These are phyloP conservation scores for Prunus padus DNA, from an alignment of 306 rosid genomes.

Conservation along the genomic window DNA sequence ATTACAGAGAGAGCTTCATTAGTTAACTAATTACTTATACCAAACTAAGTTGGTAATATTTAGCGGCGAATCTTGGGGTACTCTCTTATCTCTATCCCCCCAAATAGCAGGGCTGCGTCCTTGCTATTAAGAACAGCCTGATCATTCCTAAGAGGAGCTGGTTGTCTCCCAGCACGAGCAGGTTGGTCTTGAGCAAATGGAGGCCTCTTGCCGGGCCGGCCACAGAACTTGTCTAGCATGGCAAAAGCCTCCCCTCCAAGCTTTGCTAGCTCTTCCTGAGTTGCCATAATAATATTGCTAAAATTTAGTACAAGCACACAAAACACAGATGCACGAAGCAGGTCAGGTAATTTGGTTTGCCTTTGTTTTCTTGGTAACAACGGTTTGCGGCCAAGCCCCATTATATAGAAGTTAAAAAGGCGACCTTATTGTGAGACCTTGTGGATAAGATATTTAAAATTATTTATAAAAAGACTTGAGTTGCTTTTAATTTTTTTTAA, in stretches of 20 bases:
- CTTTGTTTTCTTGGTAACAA: neutral
- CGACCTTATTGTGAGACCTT: too few relatives aligned
- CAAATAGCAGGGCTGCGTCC: neutral
- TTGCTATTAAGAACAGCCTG: neutral
- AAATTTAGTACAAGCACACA: too few relatives aligned
- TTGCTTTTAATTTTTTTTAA: too few relatives aligned
- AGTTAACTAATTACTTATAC: neutral
- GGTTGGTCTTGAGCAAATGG: neutral
- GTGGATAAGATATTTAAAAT: too few relatives aligned
- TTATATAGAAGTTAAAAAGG: too few relatives aligned
- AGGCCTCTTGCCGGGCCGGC: neutral
- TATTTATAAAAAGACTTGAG: too few relatives aligned
- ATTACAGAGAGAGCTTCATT: too few relatives aligned
- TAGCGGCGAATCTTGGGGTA: neutral
- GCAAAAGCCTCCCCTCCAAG: constrained; percentile 31
- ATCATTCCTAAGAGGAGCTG: neutral
- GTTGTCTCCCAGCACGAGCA: neutral
- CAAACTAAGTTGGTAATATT: neutral
- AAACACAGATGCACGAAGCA: too few relatives aligned
- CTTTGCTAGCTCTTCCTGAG: constrained; percentile 17
- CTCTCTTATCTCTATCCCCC: neutral
- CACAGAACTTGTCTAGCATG: constrained; percentile 30
- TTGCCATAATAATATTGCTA: constrained; percentile 12
- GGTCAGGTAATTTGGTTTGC: neutral
- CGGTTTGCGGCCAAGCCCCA: too few relatives aligned